Conservation (phyloP, 1,284 basidiomycete genomes). For the Cystobasidium pallidum region DNA sequence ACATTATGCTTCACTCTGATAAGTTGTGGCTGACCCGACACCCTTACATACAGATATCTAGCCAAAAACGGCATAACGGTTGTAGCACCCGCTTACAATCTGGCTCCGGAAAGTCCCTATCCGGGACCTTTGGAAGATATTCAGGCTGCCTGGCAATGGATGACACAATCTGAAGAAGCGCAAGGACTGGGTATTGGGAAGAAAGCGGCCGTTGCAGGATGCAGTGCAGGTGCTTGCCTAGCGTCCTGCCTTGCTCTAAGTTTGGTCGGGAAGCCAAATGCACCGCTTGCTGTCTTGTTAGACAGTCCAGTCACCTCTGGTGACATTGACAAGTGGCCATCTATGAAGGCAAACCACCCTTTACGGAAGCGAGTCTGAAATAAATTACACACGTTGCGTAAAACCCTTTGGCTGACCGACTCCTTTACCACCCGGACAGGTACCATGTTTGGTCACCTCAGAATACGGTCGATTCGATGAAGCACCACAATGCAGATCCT, state of each 20-base stretch:
- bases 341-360: not conserved
- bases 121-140: not conserved
- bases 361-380: not conserved
- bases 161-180: not conserved
- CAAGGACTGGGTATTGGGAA: not conserved
- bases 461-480: not conserved
- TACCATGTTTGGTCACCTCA: constrained; percentile 7
- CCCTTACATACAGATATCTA: not conserved
- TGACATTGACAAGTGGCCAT: not conserved
- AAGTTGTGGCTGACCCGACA: not conserved
- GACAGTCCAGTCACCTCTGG: constrained; percentile 2
- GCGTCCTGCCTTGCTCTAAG: not conserved
- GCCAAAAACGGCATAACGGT: not conserved
- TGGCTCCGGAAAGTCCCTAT: not conserved
- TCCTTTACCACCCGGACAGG: not conserved
- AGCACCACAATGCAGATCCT: constrained; percentile 6
- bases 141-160: not conserved
- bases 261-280: not conserved
- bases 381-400: not conserved
- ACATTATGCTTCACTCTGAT: not conserved
- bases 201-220: not conserved
- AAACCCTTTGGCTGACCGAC: not conserved
- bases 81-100: not conserved
- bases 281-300: not conserved
- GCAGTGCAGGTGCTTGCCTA: not conserved